Conservation (phyloP, 2,329 filamentous ascomycete genomes). For the Diaporthe sp. region DNA sequence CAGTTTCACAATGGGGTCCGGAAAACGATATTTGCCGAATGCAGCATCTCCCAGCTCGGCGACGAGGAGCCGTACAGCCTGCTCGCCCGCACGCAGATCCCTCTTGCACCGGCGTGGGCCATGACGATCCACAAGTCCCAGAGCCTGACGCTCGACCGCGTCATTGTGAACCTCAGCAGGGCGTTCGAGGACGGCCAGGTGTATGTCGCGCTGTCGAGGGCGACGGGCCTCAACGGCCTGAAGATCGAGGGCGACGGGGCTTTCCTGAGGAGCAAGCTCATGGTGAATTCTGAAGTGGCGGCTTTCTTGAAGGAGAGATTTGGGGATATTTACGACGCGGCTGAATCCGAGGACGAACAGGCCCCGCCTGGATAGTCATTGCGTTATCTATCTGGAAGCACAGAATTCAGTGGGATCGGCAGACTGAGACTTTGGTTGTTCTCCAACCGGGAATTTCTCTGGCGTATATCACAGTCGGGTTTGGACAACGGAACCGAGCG, state of each 20-base stretch:
- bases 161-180: conserved; percentile 65
- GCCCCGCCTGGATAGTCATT: background rate
- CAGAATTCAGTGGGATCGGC: background rate
- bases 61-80: conserved; percentile 60
- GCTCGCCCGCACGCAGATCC: conserved; percentile 71
- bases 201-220: conserved; percentile 74
- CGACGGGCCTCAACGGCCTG: conserved; percentile 64
- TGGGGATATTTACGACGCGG: conserved; percentile 43
- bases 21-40: conserved; percentile 63
- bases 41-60: conserved; percentile 62
- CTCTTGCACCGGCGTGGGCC: conserved; percentile 71
- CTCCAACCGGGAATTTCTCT: background rate
- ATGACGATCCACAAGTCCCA: conserved; percentile 75
- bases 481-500: background rate
- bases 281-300: conserved; percentile 52
- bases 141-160: conserved; percentile 72
- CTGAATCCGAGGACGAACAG: background rate
- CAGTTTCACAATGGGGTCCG: conserved; percentile 53
- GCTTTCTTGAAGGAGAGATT: conserved; percentile 53
- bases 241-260: conserved; percentile 52
- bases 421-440: background rate
- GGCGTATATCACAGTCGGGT: too few relatives aligned
- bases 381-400: background rate
- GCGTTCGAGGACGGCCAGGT: conserved; percentile 71
- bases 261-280: conserved; percentile 47